Base-by-base conservation (phyloP, 345 rosid genomes). In the Moricandia arvensis region DNA sequence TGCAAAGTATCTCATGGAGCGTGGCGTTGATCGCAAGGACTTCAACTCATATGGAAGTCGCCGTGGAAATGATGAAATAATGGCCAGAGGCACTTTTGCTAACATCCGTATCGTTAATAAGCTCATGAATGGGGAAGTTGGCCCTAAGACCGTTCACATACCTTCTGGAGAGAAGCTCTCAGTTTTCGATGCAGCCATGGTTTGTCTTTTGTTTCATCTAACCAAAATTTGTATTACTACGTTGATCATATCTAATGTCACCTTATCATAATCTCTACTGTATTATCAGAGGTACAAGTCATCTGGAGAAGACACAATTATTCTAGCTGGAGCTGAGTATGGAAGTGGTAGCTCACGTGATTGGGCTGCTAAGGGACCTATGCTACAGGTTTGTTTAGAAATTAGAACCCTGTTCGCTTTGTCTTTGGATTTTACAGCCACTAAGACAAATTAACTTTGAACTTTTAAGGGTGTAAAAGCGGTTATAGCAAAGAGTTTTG, bases 301-400 rank as follows among this genome's bases (percentile, higher is more conserved):
- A 24, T 86, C 87, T 24, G 96, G 98, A 16, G 86, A 83, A 6
- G 93, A 83, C 76, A 93, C 99, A 75, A 86, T 95, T 68, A 75
- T 95, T 71, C 80, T 95, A 60, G 99, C 99, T 79, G 98, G 99
- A 80, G 96, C 98, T 0, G 99, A 95, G 77, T 95, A 95, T 51
- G 98, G 98, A 80, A 95, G 99, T 73, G 98, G 99, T 85, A 95
- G 99, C 82, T 95, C 99, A 35, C 85, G 99, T 68, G 99, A 95
- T 84, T 93, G 99, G 99, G 99, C 99, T 78, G 98, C 97, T 60
- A 95, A 95, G 86, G 99, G 99, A 73, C 99, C 99, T 13, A 88
- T 93, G 97, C 69, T 95, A 60, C 82, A 88, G 93, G 99, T 92
- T 49, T 21, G 12, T 58, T 35, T 30, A 27, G 15, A 59, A 24